Evolutionary conservation across 148 eudicot genomes (phyloP).

Genomic region (Vaccinium myrtillus): DNA sequence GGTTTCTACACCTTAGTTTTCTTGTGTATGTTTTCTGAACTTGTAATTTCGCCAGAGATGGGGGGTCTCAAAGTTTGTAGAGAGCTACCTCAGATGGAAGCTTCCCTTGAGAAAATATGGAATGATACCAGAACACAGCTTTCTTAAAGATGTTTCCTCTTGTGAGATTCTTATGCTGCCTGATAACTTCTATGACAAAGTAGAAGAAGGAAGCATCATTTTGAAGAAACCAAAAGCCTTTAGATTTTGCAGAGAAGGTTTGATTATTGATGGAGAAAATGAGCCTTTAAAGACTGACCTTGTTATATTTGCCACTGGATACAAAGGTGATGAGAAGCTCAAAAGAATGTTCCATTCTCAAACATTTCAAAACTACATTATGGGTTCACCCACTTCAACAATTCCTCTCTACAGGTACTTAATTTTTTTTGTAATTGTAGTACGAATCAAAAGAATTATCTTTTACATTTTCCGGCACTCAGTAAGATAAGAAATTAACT

Average conservation of each 20-base stretch:
- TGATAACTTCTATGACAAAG: conserved; percentile 35
- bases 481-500: not conserved
- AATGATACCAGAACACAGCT: conserved; percentile 43
- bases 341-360: conserved; percentile 25
- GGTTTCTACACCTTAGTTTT: not conserved
- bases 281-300: conserved; percentile 22
- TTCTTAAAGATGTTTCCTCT: conserved; percentile 23
- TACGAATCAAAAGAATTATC: not conserved
- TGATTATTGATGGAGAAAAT: conserved; percentile 26
- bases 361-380: conserved; percentile 22
- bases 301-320: conserved; percentile 39
- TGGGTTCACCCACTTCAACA: conserved; percentile 22
- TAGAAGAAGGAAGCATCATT: conserved; percentile 45
- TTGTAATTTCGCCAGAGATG: conserved; percentile 32
- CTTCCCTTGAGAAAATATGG: conserved; percentile 34
- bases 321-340: conserved; percentile 34
- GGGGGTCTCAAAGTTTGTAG: conserved; percentile 43
- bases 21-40: not conserved
- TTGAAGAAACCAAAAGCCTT: conserved; percentile 26
- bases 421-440: not conserved
- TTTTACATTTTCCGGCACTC: not conserved
- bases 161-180: conserved; percentile 24
- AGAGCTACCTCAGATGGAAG: conserved; percentile 33
- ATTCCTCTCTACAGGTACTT: conserved; percentile 39
- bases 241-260: conserved; percentile 39